Evolutionary conservation across 2,329 filamentous ascomycete species (phyloP).

Genomic region (Fusarium fujikuroi): DNA sequence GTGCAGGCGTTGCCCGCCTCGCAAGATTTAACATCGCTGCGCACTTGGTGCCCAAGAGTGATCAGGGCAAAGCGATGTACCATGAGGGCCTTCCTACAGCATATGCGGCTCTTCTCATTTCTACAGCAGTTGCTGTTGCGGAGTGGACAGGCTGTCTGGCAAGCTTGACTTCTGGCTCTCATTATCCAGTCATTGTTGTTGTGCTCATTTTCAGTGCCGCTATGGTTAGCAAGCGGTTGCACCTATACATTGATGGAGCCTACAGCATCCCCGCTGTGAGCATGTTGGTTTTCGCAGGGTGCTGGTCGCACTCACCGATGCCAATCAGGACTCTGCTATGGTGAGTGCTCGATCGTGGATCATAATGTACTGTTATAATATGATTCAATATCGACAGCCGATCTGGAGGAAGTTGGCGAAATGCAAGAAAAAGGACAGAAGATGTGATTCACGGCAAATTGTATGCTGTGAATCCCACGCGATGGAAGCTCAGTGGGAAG

Average conservation of each 20-base stretch:
- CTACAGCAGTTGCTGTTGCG: not conserved
- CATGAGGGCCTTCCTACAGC: not conserved
- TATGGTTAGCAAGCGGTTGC: not conserved
- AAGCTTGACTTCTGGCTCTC: not conserved
- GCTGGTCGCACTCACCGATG: not conserved
- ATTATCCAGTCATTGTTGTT: not conserved
- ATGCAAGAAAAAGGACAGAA: not conserved
- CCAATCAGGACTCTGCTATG: not conserved
- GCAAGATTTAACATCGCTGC: not conserved
- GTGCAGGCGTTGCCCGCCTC: not conserved
- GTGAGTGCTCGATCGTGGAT: not conserved
- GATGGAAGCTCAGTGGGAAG: not conserved
- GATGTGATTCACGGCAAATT: not conserved
- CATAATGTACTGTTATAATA: accelerated
- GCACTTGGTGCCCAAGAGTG: not conserved
- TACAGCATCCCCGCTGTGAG: not conserved
- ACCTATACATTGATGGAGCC: not conserved
- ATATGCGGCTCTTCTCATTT: not conserved
- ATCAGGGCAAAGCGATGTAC: not conserved
- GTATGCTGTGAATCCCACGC: not conserved
- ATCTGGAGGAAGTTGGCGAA: not conserved
- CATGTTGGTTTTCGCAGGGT: not conserved
- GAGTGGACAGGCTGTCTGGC: not conserved
- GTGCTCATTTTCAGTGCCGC: not conserved
- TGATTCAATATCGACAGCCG: accelerated